Evolutionary conservation across 148 eudicot genomes (phyloP), one percentile per base, ranked within the genome.

Genomic region (Chenopodium suecicum): DNA sequence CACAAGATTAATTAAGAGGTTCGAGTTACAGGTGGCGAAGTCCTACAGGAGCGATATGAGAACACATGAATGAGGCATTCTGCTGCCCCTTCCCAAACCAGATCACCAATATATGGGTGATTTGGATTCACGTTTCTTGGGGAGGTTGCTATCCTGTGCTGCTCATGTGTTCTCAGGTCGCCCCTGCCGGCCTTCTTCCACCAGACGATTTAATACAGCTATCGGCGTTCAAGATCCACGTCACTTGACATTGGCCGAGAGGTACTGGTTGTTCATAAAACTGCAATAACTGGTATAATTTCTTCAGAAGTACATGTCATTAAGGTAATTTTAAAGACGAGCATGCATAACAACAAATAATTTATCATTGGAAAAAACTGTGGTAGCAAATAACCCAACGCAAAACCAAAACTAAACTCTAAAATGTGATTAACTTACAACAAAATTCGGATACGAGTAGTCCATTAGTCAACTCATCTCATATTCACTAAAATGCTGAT

Each of bases 131-230:
- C 34, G 9, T 56, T 22, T 73, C 41, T 41, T 22, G 41, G 64
- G 73, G 72, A 70, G 80, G 56, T 32, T 50, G 54, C 25, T 52
- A 8, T 41, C 19, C 78, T 7, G 34, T 25, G 67, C 29, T 25
- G 41, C 78, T 83, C 70, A 84, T 89, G 92, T 91, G 94, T 92
- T 92, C 95, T 92, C 95, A 92, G 93, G 95, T 92, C 93, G 90
- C 93, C 95, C 93, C 93, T 90, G 91, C 82, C 12, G 88, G 86
- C 73, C 86, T 83, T 78, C 81, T 34, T 82, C 88, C 92, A 84
- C 86, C 72, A 47, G 47, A 69, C 52, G 80, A 85, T 85, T 85
- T 89, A 79, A 23, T 3, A 17, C 16, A 71, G 25, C 48, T n/a
- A 48, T 29, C 23, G 16, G 60, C 74, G 70, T 5, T 19, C 27